Base-by-base conservation (phyloP, 306 rosid genomes). In the Notholithocarpus densiflorus region DNA sequence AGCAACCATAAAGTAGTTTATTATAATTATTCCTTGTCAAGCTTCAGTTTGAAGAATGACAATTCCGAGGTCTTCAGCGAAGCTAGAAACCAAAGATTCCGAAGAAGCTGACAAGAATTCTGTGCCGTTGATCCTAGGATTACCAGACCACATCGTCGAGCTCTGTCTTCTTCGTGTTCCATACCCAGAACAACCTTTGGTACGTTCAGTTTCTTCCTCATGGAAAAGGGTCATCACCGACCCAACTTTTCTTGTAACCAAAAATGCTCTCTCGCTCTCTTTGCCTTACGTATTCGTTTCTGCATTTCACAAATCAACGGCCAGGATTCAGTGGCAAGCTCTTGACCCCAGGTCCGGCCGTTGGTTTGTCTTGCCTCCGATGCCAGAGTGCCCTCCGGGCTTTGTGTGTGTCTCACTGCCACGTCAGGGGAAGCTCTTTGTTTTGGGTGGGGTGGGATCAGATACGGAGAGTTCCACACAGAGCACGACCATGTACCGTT, bases 151-250 rank as follows among this genome's bases (percentile, higher is more conserved):
- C 78, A 79, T 92, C 19, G 82, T 94, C 6, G 89, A 84, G 80
- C 84, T 92, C 0, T 92, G 97, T 75, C 94, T 92, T 21, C 88
- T 90, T 20, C 89, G 72, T 43, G 83, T 92, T 80, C 94, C 97
- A 0, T 92, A 90, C 34, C 97, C 97, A 0, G 90, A 88, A 81
- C 92, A 81, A 3, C 61, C 89, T 26, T 37, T 87, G 21, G 83
- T 81, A 0, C 91, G 97, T 65, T 82, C 89, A 37, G 92, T 92
- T 29, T 92, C 91, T 0, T 84, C 86, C 0, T 79, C 91, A 2
- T 90, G 93, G 97, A 90, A 87, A 88, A 87, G 74, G 83, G 83
- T 89, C 56, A 83, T 88, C 4, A 73, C 85, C 0, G 45, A 79
- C 74, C 88, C 91, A 1, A 59, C 65, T 0, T 90, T 90, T 64